Base-by-base conservation (phyloP, 177 flowering plant species). In the Telopea speciosissima region DNA sequence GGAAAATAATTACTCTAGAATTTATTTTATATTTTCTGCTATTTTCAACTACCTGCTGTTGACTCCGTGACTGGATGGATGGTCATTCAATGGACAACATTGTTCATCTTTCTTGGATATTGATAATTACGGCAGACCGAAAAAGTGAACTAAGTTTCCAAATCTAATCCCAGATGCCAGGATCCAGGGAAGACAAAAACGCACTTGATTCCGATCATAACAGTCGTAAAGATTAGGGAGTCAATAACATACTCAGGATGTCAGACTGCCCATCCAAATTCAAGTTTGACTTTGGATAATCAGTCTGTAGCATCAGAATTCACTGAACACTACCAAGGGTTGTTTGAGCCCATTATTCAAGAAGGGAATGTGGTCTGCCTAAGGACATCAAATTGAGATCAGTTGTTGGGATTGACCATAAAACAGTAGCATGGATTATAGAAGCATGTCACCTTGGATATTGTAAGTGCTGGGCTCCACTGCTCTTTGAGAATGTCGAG, bases 401-500 rank as follows among this genome's bases (percentile, higher is more conserved):
- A 49, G 54, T 3, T 13, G 49, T 44, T 3, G 49, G 7, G 9
- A 49, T 49, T 12, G 54, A 16, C 19, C 54, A 49, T 49, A 49
- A 49, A 49, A 49, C 19, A 49, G 54, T 49, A 12, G 54, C 11
- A 13, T 44, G 49, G 49, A 9, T 44, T 9, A 44, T 44, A 13
- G 6, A 44, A 31, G 31, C 58, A 54, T 11, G 36, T 40, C 14
- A 69, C 72, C 72, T 82, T 82, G 45, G 85, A 82, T 52, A 82
- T 73, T 8, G 83, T 82, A 54, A 82, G 78, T 24, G 83, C 84
- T 61, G 81, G 86, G 70, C 83, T 82, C 85, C 85, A 84, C 71
- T 84, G 85, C 72, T 84, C 83, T 54, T 84, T 78, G 36, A 81
- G 82, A 72, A 83, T 81, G 73, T 81, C 84, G 13, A 84, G 80